These are phyloP conservation scores for Penicillium herquei DNA, from an alignment of 495 filamentous ascomycete genomes.

Conservation along the genomic window DNA sequence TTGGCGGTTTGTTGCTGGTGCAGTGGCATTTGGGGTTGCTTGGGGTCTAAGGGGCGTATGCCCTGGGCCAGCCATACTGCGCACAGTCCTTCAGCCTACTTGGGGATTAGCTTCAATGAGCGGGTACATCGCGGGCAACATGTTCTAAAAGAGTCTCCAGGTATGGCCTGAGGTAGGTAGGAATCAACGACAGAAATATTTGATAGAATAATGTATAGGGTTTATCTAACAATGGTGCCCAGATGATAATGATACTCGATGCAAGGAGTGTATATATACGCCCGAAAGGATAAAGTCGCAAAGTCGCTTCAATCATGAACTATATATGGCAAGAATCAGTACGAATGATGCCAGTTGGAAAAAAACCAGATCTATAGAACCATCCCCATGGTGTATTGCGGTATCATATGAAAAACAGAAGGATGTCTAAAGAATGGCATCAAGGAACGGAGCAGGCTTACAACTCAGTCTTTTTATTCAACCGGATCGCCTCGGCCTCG, in stretches of 20 bases:
- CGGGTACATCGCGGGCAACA: slow-evolving; percentile 47
- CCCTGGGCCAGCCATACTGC: slow-evolving; percentile 54
- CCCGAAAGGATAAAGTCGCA: neutral
- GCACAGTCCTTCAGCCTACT: slow-evolving; percentile 45
- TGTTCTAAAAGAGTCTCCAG: slow-evolving; percentile 18
- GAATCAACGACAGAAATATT: neutral
- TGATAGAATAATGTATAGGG: neutral
- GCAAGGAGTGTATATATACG: neutral
- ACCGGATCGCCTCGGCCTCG: slow-evolving; percentile 18
- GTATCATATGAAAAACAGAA: neutral
- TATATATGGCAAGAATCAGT: slow-evolving; percentile 6
- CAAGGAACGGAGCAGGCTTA: slow-evolving; percentile 35
- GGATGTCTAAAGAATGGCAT: neutral
- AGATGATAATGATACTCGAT: neutral
- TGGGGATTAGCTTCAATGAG: slow-evolving; percentile 50
- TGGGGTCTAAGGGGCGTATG: slow-evolving; percentile 58
- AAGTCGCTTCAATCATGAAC: slow-evolving; percentile 1
- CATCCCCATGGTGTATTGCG: neutral
- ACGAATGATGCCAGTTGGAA: neutral
- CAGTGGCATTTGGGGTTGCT: slow-evolving; percentile 50
- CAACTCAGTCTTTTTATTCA: slow-evolving; percentile 43
- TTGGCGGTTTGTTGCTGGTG: slow-evolving; percentile 52
- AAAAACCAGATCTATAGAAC: neutral
- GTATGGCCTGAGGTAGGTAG: too few species aligned
- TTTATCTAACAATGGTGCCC: neutral